Percentiles rank a stretch among this genome's conserved stretches.
phyloP scores from a whole-genome alignment of 805 yeast genomes.

The Wickerhamiella kurtzmanii region DNA sequence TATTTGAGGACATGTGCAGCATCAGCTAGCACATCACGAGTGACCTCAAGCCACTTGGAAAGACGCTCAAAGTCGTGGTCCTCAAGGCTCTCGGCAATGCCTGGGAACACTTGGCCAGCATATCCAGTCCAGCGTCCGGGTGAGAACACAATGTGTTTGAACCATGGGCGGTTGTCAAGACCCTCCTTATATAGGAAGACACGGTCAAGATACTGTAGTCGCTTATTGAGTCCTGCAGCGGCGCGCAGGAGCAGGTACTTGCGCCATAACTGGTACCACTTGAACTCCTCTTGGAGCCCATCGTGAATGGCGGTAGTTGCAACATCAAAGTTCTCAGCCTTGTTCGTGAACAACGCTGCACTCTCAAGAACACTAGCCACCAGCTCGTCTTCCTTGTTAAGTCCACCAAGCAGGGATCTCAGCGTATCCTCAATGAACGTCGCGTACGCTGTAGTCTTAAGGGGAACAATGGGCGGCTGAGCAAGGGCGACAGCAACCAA shows the following conservation, averaged over 20 bases:
- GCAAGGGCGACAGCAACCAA: slow-evolving; percentile 35
- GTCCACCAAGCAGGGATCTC: slow-evolving; percentile 21
- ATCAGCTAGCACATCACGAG: slow-evolving; percentile 13
- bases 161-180: slow-evolving; percentile 40
- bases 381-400: slow-evolving; percentile 8
- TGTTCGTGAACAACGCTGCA: slow-evolving; percentile 36
- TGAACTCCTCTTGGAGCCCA: slow-evolving; percentile 38
- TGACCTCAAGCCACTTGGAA: slow-evolving; percentile 29
- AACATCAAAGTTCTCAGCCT: slow-evolving; percentile 37
- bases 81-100: slow-evolving; percentile 40
- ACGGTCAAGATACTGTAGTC: slow-evolving; percentile 34
- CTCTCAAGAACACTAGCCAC: slow-evolving; percentile 19
- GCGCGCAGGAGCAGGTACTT: slow-evolving; percentile 19
- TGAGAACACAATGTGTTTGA: slow-evolving; percentile 45
- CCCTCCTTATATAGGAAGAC: slow-evolving; percentile 36
- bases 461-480: slow-evolving; percentile 35
- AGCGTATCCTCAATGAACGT: slow-evolving; percentile 29
- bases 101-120: slow-evolving; percentile 45
- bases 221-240: slow-evolving; percentile 27
- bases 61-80: slow-evolving; percentile 30
- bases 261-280: slow-evolving; percentile 44
- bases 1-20: slow-evolving; percentile 6
- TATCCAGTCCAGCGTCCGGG: slow-evolving; percentile 50
- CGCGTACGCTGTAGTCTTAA: slow-evolving; percentile 33
- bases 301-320: slow-evolving; percentile 9